A percentile compares a stretch with the other conserved stretches of the same genome.
Evolutionary conservation across 2,329 filamentous ascomycete species (phyloP).

Genomic region (Fusarium guadeloupense): DNA sequence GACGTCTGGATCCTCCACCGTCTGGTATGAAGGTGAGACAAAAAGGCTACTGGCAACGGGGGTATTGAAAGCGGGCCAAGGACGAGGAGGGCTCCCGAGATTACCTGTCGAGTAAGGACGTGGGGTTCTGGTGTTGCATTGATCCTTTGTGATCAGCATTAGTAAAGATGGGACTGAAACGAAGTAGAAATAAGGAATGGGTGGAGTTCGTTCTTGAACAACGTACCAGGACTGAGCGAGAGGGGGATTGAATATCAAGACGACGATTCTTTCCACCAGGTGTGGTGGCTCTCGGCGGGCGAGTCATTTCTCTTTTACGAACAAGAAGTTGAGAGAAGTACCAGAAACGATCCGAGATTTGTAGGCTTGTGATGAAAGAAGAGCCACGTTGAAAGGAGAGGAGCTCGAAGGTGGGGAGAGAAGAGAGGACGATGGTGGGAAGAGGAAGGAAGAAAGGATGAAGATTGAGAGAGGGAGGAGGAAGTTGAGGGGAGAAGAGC

Average conservation of each 20-base stretch:
- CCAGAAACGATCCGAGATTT: too few relatives aligned
- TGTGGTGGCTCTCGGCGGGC: background rate
- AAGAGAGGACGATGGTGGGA: too few relatives aligned
- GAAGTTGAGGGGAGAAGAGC: too few relatives aligned
- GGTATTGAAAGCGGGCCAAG: background rate
- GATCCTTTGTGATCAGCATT: background rate
- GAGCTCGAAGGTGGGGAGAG: too few relatives aligned
- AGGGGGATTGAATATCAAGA: too few relatives aligned
- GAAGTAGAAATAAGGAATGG: background rate
- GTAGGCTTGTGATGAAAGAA: background rate
- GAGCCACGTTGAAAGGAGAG: too few relatives aligned
- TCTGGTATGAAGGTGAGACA: background rate
- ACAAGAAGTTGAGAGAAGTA: background rate
- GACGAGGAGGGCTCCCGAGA: background rate
- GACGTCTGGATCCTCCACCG: background rate
- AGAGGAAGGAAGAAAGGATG: too few relatives aligned
- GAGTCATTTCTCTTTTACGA: background rate
- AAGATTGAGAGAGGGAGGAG: too few relatives aligned
- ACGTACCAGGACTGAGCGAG: too few relatives aligned
- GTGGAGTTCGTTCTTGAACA: background rate
- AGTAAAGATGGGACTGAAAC: background rate
- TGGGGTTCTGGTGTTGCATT: background rate
- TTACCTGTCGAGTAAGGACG: background rate
- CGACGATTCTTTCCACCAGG: too few relatives aligned
- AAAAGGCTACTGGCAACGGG: background rate